Conservation (phyloP, 208 protist species). For the Perkinsela sp. region DNA sequence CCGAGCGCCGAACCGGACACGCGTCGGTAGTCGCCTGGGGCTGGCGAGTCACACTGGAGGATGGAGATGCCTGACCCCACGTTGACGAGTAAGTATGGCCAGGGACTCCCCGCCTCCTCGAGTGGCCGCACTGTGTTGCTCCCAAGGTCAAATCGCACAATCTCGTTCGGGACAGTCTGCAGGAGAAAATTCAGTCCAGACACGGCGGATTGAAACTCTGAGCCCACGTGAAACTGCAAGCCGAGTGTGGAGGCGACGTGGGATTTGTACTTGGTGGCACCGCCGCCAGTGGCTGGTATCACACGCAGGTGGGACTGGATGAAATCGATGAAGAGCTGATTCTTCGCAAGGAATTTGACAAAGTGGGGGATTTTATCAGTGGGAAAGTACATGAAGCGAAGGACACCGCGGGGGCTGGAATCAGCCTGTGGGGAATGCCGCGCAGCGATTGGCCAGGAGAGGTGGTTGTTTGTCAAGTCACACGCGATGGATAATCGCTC, state of each 20-base stretch:
- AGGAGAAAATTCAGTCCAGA: slow-evolving; percentile 53
- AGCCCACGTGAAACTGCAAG: slow-evolving; percentile 34
- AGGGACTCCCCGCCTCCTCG: slow-evolving; percentile 14
- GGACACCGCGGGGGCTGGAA: slow-evolving; percentile 16
- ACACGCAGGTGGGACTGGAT: slow-evolving; percentile 9
- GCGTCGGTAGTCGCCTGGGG: slow-evolving; percentile 49
- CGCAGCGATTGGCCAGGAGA: background rate
- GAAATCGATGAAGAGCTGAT: slow-evolving; percentile 11
- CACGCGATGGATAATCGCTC: background rate
- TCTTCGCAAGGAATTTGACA: slow-evolving; percentile 14
- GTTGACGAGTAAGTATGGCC: slow-evolving; percentile 83
- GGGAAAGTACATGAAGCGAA: slow-evolving; percentile 46
- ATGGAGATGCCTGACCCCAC: slow-evolving; percentile 87
- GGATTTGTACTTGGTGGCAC: slow-evolving; percentile 49
- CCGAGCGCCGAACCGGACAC: slow-evolving; percentile 76
- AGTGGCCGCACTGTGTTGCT: slow-evolving; percentile 27
- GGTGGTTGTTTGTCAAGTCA: slow-evolving; percentile 1
- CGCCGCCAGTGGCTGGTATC: slow-evolving; percentile 52
- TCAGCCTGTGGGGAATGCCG: slow-evolving; percentile 9
- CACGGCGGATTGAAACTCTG: slow-evolving; percentile 61
- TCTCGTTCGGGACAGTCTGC: slow-evolving; percentile 18
- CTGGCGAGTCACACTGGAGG: slow-evolving; percentile 49
- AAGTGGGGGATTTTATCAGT: slow-evolving; percentile 41
- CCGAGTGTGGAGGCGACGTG: slow-evolving; percentile 15
- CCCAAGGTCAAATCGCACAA: slow-evolving; percentile 39